Conservation (phyloP, 2,329 filamentous ascomycete genomes). For the Gaeumannomyces tritici region DNA sequence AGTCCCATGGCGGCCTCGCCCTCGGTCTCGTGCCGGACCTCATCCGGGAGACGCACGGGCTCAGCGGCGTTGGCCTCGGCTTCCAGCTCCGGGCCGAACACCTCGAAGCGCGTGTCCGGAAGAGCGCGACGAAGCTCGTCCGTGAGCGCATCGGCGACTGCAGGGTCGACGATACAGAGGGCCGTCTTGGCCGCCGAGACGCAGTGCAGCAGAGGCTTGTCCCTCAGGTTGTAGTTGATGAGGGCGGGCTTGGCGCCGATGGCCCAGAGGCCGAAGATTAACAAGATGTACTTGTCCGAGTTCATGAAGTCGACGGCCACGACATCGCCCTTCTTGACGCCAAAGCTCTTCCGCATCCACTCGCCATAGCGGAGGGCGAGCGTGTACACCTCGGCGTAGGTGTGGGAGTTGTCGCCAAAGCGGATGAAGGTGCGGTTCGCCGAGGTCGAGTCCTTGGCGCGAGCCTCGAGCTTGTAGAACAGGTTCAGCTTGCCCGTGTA, state of each 20-base stretch:
- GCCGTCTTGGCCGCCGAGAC: slow-evolving; percentile 57
- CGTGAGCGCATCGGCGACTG: slow-evolving; percentile 43
- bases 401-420: slow-evolving; percentile 60
- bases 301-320: slow-evolving; percentile 79
- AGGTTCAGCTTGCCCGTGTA: slow-evolving; percentile 53
- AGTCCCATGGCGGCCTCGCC: slow-evolving; percentile 53
- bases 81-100: slow-evolving; percentile 51
- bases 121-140: slow-evolving; percentile 46
- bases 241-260: slow-evolving; percentile 77
- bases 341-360: slow-evolving; percentile 59
- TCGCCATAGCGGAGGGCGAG: slow-evolving; percentile 60
- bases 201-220: slow-evolving; percentile 64
- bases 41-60: slow-evolving; percentile 48
- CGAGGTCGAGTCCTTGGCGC: slow-evolving; percentile 42
- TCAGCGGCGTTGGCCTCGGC: slow-evolving; percentile 40
- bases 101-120: slow-evolving; percentile 43
- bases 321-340: slow-evolving; percentile 61
- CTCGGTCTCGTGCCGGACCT: slow-evolving; percentile 38
- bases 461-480: slow-evolving; percentile 67
- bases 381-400: slow-evolving; percentile 68
- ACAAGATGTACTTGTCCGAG: slow-evolving; percentile 64
- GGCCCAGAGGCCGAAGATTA: slow-evolving; percentile 71
- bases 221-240: slow-evolving; percentile 77
- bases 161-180: slow-evolving; percentile 60
- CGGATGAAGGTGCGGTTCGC: slow-evolving; percentile 52